A percentile compares a stretch with the other conserved stretches of the same genome.
Evolutionary conservation across 2,329 filamentous ascomycete species (phyloP).

Genomic region (Fusarium sp.): DNA sequence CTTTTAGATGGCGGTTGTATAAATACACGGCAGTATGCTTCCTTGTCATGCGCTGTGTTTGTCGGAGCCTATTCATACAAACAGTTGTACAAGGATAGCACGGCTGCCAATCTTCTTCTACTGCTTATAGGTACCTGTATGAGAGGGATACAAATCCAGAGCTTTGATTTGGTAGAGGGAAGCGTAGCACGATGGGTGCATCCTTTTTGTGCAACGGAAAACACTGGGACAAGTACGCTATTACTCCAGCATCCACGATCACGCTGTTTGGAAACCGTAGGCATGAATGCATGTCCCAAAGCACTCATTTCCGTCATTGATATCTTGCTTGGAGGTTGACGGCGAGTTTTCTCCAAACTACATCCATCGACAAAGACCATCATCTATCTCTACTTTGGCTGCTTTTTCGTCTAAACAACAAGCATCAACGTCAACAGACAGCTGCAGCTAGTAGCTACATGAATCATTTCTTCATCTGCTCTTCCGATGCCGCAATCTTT

Average conservation of each 20-base stretch:
- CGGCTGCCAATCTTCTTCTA: background rate
- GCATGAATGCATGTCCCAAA: no score
- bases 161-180: background rate
- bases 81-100: background rate
- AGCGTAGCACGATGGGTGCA: background rate
- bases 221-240: background rate
- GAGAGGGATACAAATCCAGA: background rate
- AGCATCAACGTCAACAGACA: slow-evolving; percentile 5
- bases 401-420: slow-evolving; percentile 2
- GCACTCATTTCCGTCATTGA: background rate
- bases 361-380: background rate
- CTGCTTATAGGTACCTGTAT: background rate
- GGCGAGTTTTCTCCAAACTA: background rate
- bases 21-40: background rate
- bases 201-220: background rate
- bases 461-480: background rate
- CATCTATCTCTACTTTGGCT: background rate
- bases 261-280: no score
- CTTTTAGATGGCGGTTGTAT: background rate
- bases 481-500: background rate
- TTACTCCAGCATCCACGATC: background rate
- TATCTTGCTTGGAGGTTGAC: background rate
- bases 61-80: background rate
- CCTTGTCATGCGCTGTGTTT: background rate
- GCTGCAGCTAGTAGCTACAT: background rate